Percentiles rank a stretch among this genome's conserved stretches.
Conservation (phyloP, 2,329 filamentous ascomycete species). For the Curvularia hawaiiensis region DNA sequence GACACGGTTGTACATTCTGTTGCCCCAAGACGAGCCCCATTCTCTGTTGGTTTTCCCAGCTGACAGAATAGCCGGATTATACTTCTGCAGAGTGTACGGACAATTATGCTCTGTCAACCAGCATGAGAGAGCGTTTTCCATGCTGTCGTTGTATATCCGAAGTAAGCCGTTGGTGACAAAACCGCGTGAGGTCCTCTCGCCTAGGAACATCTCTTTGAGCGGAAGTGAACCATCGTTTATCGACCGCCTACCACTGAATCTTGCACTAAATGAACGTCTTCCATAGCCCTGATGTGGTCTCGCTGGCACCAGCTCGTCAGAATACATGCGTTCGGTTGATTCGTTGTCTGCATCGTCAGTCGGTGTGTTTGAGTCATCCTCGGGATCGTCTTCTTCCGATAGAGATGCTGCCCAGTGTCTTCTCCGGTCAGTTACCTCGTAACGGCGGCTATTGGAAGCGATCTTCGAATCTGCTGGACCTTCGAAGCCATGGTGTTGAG, state of each 20-base stretch:
- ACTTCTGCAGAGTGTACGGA: slow-evolving; percentile 48
- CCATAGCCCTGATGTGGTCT: not conserved
- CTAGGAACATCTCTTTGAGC: slow-evolving; percentile 41
- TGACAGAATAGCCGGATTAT: slow-evolving; percentile 29
- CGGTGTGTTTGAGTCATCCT: not conserved
- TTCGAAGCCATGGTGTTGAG: slow-evolving; percentile 9
- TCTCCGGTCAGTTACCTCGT: not conserved
- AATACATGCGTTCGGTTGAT: not conserved
- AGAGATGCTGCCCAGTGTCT: not conserved
- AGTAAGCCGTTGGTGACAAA: slow-evolving; percentile 52
- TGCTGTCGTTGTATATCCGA: slow-evolving; percentile 59
- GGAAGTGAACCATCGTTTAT: slow-evolving; percentile 21
- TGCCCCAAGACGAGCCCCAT: slow-evolving; percentile 43
- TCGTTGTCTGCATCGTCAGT: not conserved
- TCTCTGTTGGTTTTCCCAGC: slow-evolving; percentile 45
- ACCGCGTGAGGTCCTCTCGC: slow-evolving; percentile 2
- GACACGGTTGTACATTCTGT: slow-evolving; percentile 57
- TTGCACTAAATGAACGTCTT: not conserved
- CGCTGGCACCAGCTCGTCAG: not conserved
- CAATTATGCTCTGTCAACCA: slow-evolving; percentile 61
- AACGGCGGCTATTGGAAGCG: not conserved
- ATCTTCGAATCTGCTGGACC: not conserved
- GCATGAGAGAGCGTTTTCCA: slow-evolving; percentile 59
- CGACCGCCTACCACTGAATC: not conserved
- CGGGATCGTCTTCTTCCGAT: not conserved